Conservation (phyloP, 305 asterid genomes). For the Fraxinus angustifolia region DNA sequence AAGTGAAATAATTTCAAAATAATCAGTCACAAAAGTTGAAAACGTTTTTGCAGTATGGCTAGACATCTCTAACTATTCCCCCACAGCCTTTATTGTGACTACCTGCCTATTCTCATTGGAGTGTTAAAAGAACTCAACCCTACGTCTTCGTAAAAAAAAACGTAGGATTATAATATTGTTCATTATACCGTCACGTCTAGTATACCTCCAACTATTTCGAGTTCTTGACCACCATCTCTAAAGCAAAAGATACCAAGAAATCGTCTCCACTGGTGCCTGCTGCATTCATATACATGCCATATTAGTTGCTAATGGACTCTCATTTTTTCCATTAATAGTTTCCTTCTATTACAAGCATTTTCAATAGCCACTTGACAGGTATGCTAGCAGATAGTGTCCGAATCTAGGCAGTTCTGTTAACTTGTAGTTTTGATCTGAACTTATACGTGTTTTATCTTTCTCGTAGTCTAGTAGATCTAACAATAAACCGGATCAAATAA, state of each 20-base stretch:
- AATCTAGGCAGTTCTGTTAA: neutral
- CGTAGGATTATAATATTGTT: neutral
- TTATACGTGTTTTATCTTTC: neutral
- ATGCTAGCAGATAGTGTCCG: neutral
- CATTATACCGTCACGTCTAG: neutral
- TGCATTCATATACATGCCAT: neutral
- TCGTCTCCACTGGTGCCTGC: neutral
- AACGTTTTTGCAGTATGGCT: neutral
- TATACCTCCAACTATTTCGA: neutral
- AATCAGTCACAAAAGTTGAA: constrained; percentile 19
- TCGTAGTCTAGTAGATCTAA: neutral
- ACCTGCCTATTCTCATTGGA: neutral
- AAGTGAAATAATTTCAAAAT: neutral
- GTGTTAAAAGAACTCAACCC: too few species aligned
- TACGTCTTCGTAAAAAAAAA: too few species aligned
- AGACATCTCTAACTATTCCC: neutral
- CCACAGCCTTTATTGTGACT: neutral
- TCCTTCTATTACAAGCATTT: neutral
- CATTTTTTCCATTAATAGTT: neutral
- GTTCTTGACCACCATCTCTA: neutral
- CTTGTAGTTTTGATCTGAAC: neutral
- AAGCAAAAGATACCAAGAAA: neutral
- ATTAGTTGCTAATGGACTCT: neutral
- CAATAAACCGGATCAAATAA: neutral
- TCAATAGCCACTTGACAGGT: neutral